A percentile compares a stretch with the other conserved stretches of the same genome.
These are phyloP conservation scores for Dictyostelium firmibasis DNA, from an alignment of 78 protist genomes.

Conservation along the genomic window DNA sequence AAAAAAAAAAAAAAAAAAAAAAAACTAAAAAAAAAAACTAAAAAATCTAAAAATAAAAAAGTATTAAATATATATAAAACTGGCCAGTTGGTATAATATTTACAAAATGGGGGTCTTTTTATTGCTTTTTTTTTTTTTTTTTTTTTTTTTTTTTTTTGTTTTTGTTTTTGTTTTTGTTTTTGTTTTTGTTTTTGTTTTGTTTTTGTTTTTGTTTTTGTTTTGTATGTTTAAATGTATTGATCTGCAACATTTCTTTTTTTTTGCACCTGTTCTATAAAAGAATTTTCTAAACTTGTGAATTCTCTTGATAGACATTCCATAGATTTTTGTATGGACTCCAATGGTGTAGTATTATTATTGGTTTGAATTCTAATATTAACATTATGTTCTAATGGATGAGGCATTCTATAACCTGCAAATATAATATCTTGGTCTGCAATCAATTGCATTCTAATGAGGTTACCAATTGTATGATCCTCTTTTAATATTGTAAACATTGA, in stretches of 20 bases:
- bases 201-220: neutral
- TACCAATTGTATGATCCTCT: slow-evolving; percentile 93
- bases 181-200: neutral
- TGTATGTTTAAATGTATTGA: slow-evolving; percentile 28
- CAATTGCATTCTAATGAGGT: slow-evolving; percentile 89
- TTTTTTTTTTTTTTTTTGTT: neutral
- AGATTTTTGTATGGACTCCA: slow-evolving; percentile 40
- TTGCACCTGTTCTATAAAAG: slow-evolving; percentile 11
- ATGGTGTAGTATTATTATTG: slow-evolving; percentile 42
- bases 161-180: neutral
- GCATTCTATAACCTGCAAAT: slow-evolving; percentile 89
- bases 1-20: neutral
- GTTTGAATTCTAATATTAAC: slow-evolving; percentile 80
- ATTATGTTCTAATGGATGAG: slow-evolving; percentile 89
- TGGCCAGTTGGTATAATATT: too few relatives aligned
- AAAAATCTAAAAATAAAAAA: too few relatives aligned
- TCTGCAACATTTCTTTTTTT: slow-evolving; percentile 39
- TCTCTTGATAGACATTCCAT: slow-evolving; percentile 64
- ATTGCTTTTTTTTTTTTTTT: too few relatives aligned
- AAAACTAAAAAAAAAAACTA: neutral
- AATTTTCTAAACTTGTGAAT: slow-evolving; percentile 31
- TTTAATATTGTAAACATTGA: slow-evolving; percentile 62
- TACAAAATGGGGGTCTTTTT: neutral
- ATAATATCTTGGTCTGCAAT: slow-evolving; percentile 71
- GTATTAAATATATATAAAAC: too few relatives aligned